Conservation (phyloP, 352 stramenopile species). For the Phytophthora foliorum region DNA sequence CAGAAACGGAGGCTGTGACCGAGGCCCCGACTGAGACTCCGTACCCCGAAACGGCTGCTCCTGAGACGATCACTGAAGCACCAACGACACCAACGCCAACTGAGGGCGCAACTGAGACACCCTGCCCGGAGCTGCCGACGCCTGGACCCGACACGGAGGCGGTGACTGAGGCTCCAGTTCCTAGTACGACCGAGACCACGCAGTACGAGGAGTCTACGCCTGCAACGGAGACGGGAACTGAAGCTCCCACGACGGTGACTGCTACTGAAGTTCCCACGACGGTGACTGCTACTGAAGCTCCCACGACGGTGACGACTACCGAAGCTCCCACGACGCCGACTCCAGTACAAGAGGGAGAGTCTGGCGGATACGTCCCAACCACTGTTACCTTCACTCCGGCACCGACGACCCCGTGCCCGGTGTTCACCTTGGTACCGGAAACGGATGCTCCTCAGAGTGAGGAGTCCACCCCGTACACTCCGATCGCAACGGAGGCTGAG, state of each 20-base stretch:
- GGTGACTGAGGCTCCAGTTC: neutral
- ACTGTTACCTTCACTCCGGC: neutral
- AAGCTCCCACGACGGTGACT: neutral
- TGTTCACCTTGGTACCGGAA: slow-evolving; percentile 21
- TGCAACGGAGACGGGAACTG: neutral
- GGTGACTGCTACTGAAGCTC: neutral
- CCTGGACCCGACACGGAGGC: slow-evolving; percentile 6
- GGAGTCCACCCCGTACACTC: slow-evolving; percentile 10
- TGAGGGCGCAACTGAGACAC: slow-evolving; percentile 17
- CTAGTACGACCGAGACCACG: neutral
- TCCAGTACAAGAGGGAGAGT: neutral
- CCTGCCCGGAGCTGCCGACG: slow-evolving; percentile 24
- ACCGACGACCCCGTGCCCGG: slow-evolving; percentile 21
- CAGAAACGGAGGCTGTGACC: slow-evolving; percentile 1
- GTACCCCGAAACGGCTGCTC: neutral
- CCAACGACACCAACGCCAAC: slow-evolving; percentile 11
- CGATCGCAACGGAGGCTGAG: slow-evolving; percentile 13
- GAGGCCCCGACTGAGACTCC: slow-evolving; percentile 9
- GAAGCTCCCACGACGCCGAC: slow-evolving; percentile 2
- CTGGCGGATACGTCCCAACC: slow-evolving; percentile 6
- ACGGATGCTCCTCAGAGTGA: slow-evolving; percentile 10
- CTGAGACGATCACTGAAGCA: slow-evolving; percentile 13
- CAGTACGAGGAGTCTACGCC: neutral
- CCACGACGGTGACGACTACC: neutral
- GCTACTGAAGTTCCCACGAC: neutral